These are phyloP conservation scores for Paracorniculantispora psalliotae DNA, from an alignment of 2,329 filamentous ascomycete genomes.

Conservation along the genomic window DNA sequence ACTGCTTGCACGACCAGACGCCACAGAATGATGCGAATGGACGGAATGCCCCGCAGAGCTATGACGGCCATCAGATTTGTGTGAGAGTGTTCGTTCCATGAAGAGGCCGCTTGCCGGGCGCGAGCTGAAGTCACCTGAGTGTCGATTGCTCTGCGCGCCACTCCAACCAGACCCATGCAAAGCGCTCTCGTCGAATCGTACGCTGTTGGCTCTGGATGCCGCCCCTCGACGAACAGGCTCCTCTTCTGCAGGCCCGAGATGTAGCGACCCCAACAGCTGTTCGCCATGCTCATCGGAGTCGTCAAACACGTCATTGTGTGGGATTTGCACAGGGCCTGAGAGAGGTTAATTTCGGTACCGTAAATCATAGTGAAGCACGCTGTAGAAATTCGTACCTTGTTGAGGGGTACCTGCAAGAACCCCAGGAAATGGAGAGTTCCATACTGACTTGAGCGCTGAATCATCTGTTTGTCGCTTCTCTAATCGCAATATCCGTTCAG, in stretches of 20 bases:
- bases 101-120: slow-evolving; percentile 79
- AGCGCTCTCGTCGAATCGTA: slow-evolving; percentile 94
- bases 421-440: slow-evolving; percentile 91
- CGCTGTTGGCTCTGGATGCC: slow-evolving; percentile 90
- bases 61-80: slow-evolving; percentile 92
- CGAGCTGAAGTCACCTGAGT: slow-evolving; percentile 77
- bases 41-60: slow-evolving; percentile 86
- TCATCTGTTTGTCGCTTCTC: slow-evolving; percentile 66
- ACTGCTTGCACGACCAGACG: slow-evolving; percentile 80
- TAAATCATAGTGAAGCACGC: not conserved
- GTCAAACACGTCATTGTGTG: slow-evolving; percentile 79
- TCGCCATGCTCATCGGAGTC: slow-evolving; percentile 84
- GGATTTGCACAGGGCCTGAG: slow-evolving; percentile 72
- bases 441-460: slow-evolving; percentile 74
- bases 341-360: not conserved
- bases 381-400: slow-evolving; percentile 59
- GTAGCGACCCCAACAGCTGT: slow-evolving; percentile 72
- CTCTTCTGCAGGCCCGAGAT: slow-evolving; percentile 76
- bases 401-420: slow-evolving; percentile 77
- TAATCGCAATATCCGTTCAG: slow-evolving; percentile 55
- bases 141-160: slow-evolving; percentile 63
- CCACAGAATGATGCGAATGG: slow-evolving; percentile 62
- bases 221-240: slow-evolving; percentile 79
- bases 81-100: slow-evolving; percentile 86
- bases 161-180: slow-evolving; percentile 83